These are phyloP conservation scores for Turritis glabra DNA, from an alignment of 345 rosid genomes.

Conservation along the genomic window DNA sequence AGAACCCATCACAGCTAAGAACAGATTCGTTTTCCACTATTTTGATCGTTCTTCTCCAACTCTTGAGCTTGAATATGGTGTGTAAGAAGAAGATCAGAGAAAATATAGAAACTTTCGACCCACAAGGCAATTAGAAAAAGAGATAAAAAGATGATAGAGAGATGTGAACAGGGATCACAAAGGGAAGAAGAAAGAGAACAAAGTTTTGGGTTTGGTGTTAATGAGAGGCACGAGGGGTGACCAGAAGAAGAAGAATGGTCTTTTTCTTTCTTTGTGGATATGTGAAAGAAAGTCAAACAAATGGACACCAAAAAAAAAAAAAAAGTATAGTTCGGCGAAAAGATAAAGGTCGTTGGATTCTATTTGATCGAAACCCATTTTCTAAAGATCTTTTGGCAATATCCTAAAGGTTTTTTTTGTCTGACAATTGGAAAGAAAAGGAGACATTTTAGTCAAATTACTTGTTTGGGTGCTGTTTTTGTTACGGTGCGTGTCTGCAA, in stretches of 20 bases:
- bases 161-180: constrained; percentile 30
- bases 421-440: not conserved
- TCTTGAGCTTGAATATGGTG: constrained; percentile 18
- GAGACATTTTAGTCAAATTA: constrained; percentile 4
- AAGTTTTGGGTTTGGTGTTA: constrained; percentile 29
- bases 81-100: not conserved
- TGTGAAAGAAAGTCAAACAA: constrained; percentile 35
- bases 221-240: constrained; percentile 30
- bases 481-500: constrained; percentile 7
- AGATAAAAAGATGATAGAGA: not conserved
- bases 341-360: constrained; percentile 36
- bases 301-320: not conserved
- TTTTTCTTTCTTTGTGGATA: constrained; percentile 7
- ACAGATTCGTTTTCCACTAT: not conserved
- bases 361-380: constrained; percentile 11
- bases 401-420: not conserved
- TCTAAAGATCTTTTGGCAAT: constrained; percentile 16
- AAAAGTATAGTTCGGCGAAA: constrained; percentile 15
- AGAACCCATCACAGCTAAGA: constrained; percentile 35
- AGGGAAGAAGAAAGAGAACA: constrained; percentile 17
- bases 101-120: constrained; percentile 7
- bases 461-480: constrained; percentile 10
- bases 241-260: constrained; percentile 5
- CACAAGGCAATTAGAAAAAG: not conserved
- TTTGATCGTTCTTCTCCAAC: constrained; percentile 2